A percentile compares a stretch with the other conserved stretches of the same genome.
phyloP scores from a whole-genome alignment of 345 rosid genomes.

The Boechera stricta region DNA sequence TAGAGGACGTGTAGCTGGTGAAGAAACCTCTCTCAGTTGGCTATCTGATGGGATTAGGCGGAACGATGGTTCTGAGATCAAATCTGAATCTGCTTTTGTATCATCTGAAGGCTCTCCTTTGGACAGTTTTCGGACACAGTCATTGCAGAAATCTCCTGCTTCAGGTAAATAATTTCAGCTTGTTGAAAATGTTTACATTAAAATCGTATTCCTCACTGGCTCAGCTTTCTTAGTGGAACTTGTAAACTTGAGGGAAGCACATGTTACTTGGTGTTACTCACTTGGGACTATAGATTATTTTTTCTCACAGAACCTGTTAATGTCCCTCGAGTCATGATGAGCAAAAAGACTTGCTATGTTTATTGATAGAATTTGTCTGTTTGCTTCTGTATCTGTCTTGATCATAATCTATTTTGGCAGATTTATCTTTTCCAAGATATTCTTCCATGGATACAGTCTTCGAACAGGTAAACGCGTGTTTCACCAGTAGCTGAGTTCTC shows the following conservation, averaged over 20 bases:
- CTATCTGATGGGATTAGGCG: constrained; percentile 66
- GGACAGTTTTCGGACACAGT: constrained; percentile 56
- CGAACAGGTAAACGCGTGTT: constrained; percentile 65
- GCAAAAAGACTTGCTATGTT: constrained; percentile 1
- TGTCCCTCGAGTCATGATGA: neutral
- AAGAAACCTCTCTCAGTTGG: constrained; percentile 77
- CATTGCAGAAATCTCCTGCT: constrained; percentile 74
- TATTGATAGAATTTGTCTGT: constrained; percentile 10
- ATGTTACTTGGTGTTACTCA: constrained; percentile 12
- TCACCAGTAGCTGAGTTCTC: constrained; percentile 16
- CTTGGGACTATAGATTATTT: neutral
- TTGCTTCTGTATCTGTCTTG: constrained; percentile 26
- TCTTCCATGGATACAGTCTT: constrained; percentile 62
- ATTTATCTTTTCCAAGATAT: constrained; percentile 67
- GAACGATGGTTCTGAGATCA: constrained; percentile 61
- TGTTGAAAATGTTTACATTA: neutral
- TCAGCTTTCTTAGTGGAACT: constrained; percentile 3
- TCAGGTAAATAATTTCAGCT: constrained; percentile 60
- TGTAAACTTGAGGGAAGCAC: constrained; percentile 17
- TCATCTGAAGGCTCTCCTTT: constrained; percentile 77
- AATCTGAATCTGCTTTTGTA: constrained; percentile 61
- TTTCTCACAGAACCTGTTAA: neutral
- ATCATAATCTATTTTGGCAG: constrained; percentile 52
- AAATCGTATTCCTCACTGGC: neutral
- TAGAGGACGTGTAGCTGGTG: constrained; percentile 96